Percentiles rank a stretch among this genome's conserved stretches.
Conservation (phyloP, 2,329 filamentous ascomycete genomes). For the Chalara sp. region DNA sequence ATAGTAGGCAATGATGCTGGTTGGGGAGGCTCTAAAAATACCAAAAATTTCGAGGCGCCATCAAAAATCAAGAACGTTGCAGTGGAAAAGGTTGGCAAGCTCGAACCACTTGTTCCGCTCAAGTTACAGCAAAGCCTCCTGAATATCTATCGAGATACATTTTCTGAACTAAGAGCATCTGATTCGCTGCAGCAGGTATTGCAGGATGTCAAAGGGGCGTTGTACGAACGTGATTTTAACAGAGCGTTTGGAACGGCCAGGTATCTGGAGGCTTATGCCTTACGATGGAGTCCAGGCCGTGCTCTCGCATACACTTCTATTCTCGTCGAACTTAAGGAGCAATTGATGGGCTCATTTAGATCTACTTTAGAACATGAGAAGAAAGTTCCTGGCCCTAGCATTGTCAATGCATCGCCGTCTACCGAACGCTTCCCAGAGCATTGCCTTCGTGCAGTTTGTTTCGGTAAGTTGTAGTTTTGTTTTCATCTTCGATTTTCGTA, state of each 20-base stretch:
- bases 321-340: conserved; percentile 30
- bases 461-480: conserved; percentile 7
- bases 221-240: conserved; percentile 81
- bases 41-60: conserved; percentile 15
- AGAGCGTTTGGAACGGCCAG: conserved; percentile 68
- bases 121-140: conserved; percentile 64
- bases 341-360: conserved; percentile 9
- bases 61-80: conserved; percentile 10
- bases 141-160: conserved; percentile 64
- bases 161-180: conserved; percentile 43
- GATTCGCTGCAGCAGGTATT: conserved; percentile 48
- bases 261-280: conserved; percentile 74
- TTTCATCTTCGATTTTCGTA: too few species aligned
- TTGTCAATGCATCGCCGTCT: conserved; percentile 1
- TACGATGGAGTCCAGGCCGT: conserved; percentile 83
- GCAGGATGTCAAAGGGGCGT: conserved; percentile 77
- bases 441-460: conserved; percentile 12
- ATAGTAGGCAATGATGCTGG: conserved; percentile 20
- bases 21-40: conserved; percentile 22
- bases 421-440: neutral
- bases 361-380: neutral
- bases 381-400: neutral
- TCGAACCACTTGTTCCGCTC: conserved; percentile 31
- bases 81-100: neutral
- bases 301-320: conserved; percentile 71